These are phyloP conservation scores for Saturnispora sekii DNA, from an alignment of 805 yeast species.

Conservation along the genomic window DNA sequence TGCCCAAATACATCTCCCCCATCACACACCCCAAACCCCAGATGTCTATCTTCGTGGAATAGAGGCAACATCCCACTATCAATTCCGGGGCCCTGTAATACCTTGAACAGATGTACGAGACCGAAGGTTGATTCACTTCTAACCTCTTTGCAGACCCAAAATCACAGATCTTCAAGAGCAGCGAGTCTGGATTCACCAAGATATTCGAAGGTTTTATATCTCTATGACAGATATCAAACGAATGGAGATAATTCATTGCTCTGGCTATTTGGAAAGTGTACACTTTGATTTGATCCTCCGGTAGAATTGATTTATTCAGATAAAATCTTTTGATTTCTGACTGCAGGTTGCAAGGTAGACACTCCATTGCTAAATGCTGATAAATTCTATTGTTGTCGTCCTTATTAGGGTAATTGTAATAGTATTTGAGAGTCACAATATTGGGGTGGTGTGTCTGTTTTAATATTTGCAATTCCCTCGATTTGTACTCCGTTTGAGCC, in stretches of 20 bases:
- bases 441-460: conserved; percentile 74
- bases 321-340: conserved; percentile 63
- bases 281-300: conserved; percentile 64
- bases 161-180: conserved; percentile 68
- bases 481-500: conserved; percentile 79
- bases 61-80: conserved; percentile 80
- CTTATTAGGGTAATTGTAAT: conserved; percentile 57
- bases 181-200: conserved; percentile 59
- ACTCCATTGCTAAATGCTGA: conserved; percentile 81
- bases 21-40: conserved; percentile 98
- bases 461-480: conserved; percentile 69
- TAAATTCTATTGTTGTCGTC: conserved; percentile 52
- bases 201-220: conserved; percentile 81
- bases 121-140: conserved; percentile 76
- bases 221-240: conserved; percentile 72
- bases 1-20: conserved; percentile 88
- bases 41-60: conserved; percentile 85
- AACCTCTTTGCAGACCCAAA: conserved; percentile 78
- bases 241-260: conserved; percentile 75
- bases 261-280: conserved; percentile 74
- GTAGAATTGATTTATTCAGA: conserved; percentile 49
- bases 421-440: conserved; percentile 58
- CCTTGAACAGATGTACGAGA: conserved; percentile 91
- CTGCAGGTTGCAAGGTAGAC: conserved; percentile 73
- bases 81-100: conserved; percentile 96